Base-by-base conservation (phyloP, 306 rosid genomes). In the Corylus heterophylla region DNA sequence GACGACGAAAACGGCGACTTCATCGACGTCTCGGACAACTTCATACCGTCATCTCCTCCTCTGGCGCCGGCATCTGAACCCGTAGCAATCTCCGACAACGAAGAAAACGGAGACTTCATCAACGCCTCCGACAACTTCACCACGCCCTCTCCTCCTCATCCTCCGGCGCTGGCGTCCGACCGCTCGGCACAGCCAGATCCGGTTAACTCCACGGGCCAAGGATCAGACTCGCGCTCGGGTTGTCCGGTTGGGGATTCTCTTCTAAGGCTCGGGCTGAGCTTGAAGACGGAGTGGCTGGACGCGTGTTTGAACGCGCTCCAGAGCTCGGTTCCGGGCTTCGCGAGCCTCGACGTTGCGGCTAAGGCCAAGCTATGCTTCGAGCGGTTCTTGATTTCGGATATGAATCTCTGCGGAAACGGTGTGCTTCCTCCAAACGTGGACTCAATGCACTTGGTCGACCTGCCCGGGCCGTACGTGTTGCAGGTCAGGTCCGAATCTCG, bases 381-480 rank as follows among this genome's bases (percentile, higher is more conserved):
- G 86, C 91, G 88, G 83, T 94, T 88, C 16, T 75, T 94, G 16
- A 81, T 84, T 31, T 84, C 94, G 5, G 97, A 94, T 76, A 85
- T 92, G 91, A 94, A 90, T 78, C 74, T 12, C 45, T 85, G 83
- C 49, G 97, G 97, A 5, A 79, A 74, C 20, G 97, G 97, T 7
- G 76, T 85, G 58, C 94, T 94, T 45, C 98, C 98, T 49, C 84
- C 81, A 16, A 81, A 85, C 73, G 94, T 94, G 7, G 84, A 82
- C 72, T 86, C 92, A 49, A 88, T 94, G 89, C 98, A 94, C 80
- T 87, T 87, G 13, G 77, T 67, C 79, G 75, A 89, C 80, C 97
- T 94, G 69, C 85, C 97, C 0, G 98, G 98, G 52, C 97, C 97
- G 8, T 92, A 78, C 81, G 90, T 94, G 3, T 86, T 94, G 83